Evolutionary conservation across 768 basidiomycete species (phyloP), one percentile per base, ranked within the genome.

Genomic region (Pleurotus ostreatus): DNA sequence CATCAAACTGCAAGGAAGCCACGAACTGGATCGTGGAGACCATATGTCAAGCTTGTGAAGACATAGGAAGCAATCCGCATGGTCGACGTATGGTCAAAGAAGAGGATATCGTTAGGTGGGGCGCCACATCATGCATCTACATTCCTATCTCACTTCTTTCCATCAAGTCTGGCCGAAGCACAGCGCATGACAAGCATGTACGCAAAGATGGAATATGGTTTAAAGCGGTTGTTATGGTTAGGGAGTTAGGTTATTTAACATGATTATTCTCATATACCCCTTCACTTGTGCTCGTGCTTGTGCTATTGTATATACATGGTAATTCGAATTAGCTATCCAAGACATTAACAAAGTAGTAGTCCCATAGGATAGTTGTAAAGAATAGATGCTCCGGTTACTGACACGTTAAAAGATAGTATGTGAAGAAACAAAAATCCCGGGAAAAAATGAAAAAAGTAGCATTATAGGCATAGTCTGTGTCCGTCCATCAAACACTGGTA

Each of bases 191-290:
- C 92, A 2, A 90, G 85, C 59, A 76, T 95, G 61, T 89, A 92
- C 68, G 83, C 93, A 12, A 93, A 94, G 73, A 88, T 96, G 84
- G 94, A 97, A 65, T 93, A 96, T 68, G 92, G 91, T 0, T 78
- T 97, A 49, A 98, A 95, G 78, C 77, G 93, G 60, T 72, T 96
- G 66, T 70, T 96, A 57, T 96, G 94, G 94, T 70, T 96, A 47
- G 90, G 92, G 48, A 80, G 87, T 60, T 91, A 59, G 70, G 22
- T 13, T n/a, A 51, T 34, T 38, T 51, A 6, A 51, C 47, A 20
- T 38, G 11, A 25, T 30, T 52, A n/a, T 40, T 41, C 37, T 18
- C 23, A 51, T 51, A 51, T 51, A 51, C 49, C 49, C 34, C 26
- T 16, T 39, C 23, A 5, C 5, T 22, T 22, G 22, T 3, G 22